A percentile compares a stretch with the other conserved stretches of the same genome.
Evolutionary conservation across 176 grass and related monocot genomes (phyloP).

Genomic region (Bromus sterilis): DNA sequence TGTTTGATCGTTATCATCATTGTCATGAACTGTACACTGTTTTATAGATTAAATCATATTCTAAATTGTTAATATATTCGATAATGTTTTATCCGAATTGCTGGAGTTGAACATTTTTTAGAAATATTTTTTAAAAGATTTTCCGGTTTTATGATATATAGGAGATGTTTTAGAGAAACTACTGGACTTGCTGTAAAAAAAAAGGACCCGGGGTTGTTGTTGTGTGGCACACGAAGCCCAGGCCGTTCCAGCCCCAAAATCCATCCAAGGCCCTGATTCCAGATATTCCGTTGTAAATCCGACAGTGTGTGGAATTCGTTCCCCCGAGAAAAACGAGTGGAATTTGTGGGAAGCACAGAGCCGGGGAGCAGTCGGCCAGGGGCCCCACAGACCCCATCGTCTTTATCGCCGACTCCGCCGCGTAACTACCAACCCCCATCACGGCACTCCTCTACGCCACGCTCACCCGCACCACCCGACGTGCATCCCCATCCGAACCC

Average conservation of each 20-base stretch:
- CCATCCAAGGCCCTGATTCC: no score
- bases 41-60: no score
- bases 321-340: background rate
- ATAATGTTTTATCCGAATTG: no score
- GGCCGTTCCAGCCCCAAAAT: background rate
- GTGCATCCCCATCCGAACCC: background rate
- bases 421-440: background rate
- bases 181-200: no score
- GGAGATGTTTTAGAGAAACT: no score
- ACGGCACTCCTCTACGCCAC: constrained; percentile 13
- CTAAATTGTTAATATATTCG: no score
- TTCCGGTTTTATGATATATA: no score
- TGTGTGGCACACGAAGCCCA: background rate
- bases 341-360: background rate
- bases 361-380: background rate
- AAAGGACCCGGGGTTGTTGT: background rate
- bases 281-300: background rate
- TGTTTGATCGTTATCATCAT: no score
- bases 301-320: background rate
- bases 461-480: background rate
- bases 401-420: background rate
- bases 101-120: no score
- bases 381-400: background rate
- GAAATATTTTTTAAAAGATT: no score
- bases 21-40: no score